phyloP scores from a whole-genome alignment of 257 asterid species.

The Ilex asprella region DNA sequence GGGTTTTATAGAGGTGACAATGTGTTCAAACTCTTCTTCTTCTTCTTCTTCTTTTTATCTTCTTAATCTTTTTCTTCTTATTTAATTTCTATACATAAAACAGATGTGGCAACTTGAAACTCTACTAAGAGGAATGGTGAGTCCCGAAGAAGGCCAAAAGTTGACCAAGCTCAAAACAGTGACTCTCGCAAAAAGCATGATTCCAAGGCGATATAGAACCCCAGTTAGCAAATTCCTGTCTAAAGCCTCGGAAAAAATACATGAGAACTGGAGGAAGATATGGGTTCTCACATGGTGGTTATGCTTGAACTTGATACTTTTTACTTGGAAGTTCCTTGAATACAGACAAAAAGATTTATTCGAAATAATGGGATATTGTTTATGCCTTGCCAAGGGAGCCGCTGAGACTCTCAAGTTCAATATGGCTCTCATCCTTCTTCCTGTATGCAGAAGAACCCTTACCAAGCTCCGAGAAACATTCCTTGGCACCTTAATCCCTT shows the following conservation, averaged over 20 bases:
- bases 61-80: background rate
- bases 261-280: conserved; percentile 68
- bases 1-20: conserved; percentile 73
- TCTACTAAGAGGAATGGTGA: conserved; percentile 63
- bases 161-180: conserved; percentile 22
- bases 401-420: conserved; percentile 76
- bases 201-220: conserved; percentile 64
- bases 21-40: background rate
- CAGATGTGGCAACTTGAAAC: conserved; percentile 95
- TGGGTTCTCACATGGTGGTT: conserved; percentile 56
- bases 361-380: conserved; percentile 67
- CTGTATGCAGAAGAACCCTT: conserved; percentile 75
- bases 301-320: conserved; percentile 37
- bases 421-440: conserved; percentile 81
- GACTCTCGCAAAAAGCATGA: conserved; percentile 77
- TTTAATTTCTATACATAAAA: background rate
- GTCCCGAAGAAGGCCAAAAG: conserved; percentile 28
- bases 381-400: conserved; percentile 69
- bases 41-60: background rate
- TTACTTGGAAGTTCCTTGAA: conserved; percentile 54
- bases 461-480: conserved; percentile 67
- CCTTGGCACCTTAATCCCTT: conserved; percentile 56
- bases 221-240: conserved; percentile 59
- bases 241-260: conserved; percentile 33
- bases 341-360: conserved; percentile 37